Conservation (phyloP, 805 yeast species). For the Hanseniaspora taiwanica region DNA sequence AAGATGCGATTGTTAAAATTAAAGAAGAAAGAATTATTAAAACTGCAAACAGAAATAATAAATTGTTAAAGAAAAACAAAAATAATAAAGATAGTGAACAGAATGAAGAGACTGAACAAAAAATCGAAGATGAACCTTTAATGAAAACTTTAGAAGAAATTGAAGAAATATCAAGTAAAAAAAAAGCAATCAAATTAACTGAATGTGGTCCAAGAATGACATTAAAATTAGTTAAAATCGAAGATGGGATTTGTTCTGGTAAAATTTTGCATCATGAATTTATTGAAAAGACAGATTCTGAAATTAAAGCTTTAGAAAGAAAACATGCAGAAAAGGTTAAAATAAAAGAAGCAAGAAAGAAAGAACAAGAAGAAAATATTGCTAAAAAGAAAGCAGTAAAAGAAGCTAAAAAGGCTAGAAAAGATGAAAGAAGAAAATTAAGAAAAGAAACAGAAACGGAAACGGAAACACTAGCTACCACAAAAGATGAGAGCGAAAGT, state of each 20-base stretch:
- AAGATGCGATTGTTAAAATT: slow-evolving; percentile 49
- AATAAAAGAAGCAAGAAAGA: slow-evolving; percentile 58
- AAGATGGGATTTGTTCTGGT: slow-evolving; percentile 83
- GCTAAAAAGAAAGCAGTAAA: slow-evolving; percentile 60
- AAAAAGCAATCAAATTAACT: slow-evolving; percentile 80
- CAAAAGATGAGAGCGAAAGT: slow-evolving; percentile 8
- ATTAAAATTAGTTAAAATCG: slow-evolving; percentile 68
- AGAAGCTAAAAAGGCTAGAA: slow-evolving; percentile 59
- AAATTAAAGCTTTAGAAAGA: slow-evolving; percentile 48
- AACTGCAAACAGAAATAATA: slow-evolving; percentile 13
- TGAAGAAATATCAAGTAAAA: slow-evolving; percentile 22
- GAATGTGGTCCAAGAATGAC: slow-evolving; percentile 88
- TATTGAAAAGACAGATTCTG: slow-evolving; percentile 48
- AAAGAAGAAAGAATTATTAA: slow-evolving; percentile 16
- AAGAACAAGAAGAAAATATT: slow-evolving; percentile 68
- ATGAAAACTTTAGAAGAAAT: slow-evolving; percentile 4
- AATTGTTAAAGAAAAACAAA: slow-evolving; percentile 12
- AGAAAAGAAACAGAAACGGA: slow-evolving; percentile 20
- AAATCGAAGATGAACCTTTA: slow-evolving; percentile 6
- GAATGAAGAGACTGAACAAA: slow-evolving; percentile 13
- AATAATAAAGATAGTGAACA: slow-evolving; percentile 12
- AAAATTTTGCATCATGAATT: slow-evolving; percentile 75
- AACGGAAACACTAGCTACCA: slow-evolving; percentile 18
- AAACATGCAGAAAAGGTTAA: slow-evolving; percentile 48
- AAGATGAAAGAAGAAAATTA: slow-evolving; percentile 37